These are phyloP conservation scores for Podospora pseudopauciseta DNA, from an alignment of 495 filamentous ascomycete genomes.

Conservation along the genomic window DNA sequence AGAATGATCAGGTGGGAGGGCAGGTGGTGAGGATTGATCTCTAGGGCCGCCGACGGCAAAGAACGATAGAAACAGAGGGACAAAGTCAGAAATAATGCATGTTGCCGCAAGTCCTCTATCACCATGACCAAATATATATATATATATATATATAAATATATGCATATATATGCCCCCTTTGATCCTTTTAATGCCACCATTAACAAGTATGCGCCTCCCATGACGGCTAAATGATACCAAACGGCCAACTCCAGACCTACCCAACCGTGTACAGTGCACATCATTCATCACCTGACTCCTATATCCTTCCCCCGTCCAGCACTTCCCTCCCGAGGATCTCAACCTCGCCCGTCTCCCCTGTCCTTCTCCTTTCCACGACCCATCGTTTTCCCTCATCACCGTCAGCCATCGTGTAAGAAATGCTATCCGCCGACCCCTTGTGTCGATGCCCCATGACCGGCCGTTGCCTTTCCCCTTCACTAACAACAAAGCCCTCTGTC, in stretches of 20 bases:
- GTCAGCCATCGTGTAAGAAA: slow-evolving; percentile 54
- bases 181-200: neutral
- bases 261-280: neutral
- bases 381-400: slow-evolving; percentile 51
- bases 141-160: too few species aligned
- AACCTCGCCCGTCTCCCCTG: slow-evolving; percentile 50
- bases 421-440: slow-evolving; percentile 52
- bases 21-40: slow-evolving; percentile 1
- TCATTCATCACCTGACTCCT: neutral
- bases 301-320: slow-evolving; percentile 35
- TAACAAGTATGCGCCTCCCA: neutral
- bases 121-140: too few species aligned
- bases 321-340: slow-evolving; percentile 40
- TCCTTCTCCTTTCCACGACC: slow-evolving; percentile 55
- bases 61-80: too few species aligned
- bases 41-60: neutral
- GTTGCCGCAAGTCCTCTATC: too few species aligned
- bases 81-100: too few species aligned
- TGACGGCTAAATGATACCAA: neutral
- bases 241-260: neutral
- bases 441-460: slow-evolving; percentile 43
- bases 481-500: neutral
- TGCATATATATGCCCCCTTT: neutral
- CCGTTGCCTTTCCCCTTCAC: slow-evolving; percentile 1
- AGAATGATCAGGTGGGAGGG: neutral